Base-by-base conservation (phyloP, 345 rosid species). In the Cardamine occulta region DNA sequence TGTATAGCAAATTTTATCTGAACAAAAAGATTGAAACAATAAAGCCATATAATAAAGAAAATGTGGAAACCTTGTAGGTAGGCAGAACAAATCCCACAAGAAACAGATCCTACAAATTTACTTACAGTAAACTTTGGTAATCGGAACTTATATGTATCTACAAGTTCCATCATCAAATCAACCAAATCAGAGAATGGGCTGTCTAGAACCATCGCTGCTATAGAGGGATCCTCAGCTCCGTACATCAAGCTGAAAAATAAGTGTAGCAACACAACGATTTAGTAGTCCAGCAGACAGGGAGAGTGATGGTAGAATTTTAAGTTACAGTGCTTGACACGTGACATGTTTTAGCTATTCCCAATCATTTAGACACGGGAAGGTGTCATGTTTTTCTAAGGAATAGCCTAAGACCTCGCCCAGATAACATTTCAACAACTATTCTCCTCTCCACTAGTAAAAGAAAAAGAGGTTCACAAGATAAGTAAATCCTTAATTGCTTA, bases 1-100 rank as follows among this genome's bases (percentile, higher is more conserved):
- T 91, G 96, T 65, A 94, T 91, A n/a, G 96, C 98, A 84, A 89
- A 85, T 82, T 89, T 94, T 68, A 94, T 93, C 98, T 94, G 76
- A 57, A 77, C 51, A 64, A 21, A 66, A 66, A 37, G 7, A 19
- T 32, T 10, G 35, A 28, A 73, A 56, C 26, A 74, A 34, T 61
- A 66, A 53, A 32, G 12, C 10, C 24, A 2, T 55, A 31, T 29
- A 15, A 21, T 40, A 64, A 7, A 31, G 18, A 15, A 8, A 40
- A 26, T 53, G 63, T 23, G 57, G 39, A 63, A 75, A 75, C 4
- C 35, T 55, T 17, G 19, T 9, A 47, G 15, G 15, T 23, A 52
- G 7, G 29, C 37, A 37, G 48, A 62, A 61, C 7, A 39, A 61
- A 21, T 19, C 15, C 31, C 59, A 54, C 31, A 32, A 42, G 59